Evolutionary conservation across 2,329 filamentous ascomycete genomes (phyloP).

Genomic region (Colletotrichum sublineola): DNA sequence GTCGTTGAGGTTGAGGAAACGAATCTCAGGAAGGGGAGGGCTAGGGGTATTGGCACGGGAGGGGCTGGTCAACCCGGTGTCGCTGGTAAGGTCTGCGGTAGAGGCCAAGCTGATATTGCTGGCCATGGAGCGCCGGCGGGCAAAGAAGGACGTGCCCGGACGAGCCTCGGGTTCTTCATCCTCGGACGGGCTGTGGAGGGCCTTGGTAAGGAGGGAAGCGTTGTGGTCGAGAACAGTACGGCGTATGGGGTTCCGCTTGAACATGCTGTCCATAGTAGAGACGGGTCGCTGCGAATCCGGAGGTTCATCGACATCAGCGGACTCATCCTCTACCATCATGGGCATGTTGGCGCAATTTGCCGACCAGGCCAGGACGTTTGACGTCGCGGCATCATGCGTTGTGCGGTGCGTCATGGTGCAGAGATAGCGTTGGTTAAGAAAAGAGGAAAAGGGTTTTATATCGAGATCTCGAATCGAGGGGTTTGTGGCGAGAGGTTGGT

Average conservation of each 20-base stretch:
- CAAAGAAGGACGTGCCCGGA: slow-evolving; percentile 52
- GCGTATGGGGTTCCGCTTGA: slow-evolving; percentile 62
- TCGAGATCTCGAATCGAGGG: slow-evolving; percentile 33
- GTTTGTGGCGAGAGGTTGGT: slow-evolving; percentile 28
- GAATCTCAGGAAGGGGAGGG: slow-evolving; percentile 78
- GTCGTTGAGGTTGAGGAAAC: slow-evolving; percentile 57
- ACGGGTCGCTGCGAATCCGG: slow-evolving; percentile 70
- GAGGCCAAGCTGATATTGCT: slow-evolving; percentile 86
- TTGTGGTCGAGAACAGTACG: slow-evolving; percentile 66
- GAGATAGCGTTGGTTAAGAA: slow-evolving; percentile 20
- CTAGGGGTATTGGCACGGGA: slow-evolving; percentile 90
- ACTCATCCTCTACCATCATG: slow-evolving; percentile 68
- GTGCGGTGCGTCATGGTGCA: slow-evolving; percentile 54
- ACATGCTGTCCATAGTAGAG: slow-evolving; percentile 54
- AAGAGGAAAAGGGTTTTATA: slow-evolving; percentile 11
- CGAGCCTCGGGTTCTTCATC: slow-evolving; percentile 60
- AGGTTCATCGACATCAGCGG: slow-evolving; percentile 88
- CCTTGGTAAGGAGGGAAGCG: slow-evolving; percentile 88
- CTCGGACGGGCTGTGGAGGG: slow-evolving; percentile 78
- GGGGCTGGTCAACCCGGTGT: slow-evolving; percentile 90
- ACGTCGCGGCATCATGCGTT: slow-evolving; percentile 54
- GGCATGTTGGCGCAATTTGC: slow-evolving; percentile 59
- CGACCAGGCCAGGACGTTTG: slow-evolving; percentile 61
- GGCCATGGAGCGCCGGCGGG: slow-evolving; percentile 75
- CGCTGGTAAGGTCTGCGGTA: slow-evolving; percentile 93